Evolutionary conservation across 2,329 filamentous ascomycete species (phyloP), one percentile per base, ranked within the genome.

Genomic region (Daldinia eschscholtzii): DNA sequence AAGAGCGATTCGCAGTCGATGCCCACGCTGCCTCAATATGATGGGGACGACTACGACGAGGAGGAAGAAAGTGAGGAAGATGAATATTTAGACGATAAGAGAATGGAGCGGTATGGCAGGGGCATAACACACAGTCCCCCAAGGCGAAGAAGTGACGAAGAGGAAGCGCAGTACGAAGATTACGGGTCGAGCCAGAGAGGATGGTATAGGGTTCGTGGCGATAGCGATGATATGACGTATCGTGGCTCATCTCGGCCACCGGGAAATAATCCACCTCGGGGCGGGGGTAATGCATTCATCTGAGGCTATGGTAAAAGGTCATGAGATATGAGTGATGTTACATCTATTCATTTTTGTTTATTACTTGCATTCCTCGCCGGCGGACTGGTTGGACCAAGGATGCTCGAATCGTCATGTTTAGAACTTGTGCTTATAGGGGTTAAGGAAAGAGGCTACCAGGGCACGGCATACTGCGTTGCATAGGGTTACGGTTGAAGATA

Each of bases 1-100:
- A 91, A 91, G 73, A 91, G 92, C 28, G 91, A 93, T 76, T 83
- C 80, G 6, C 76, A 75, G 23, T 77, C 78, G 18, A 72, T 77
- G 72, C 78, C 81, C 7, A 69, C 74, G 13, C 72, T 81, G 30
- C 80, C 78, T 6, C 77, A 75, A 10, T 82, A 80, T 58, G 79
- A 81, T 42, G 78, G 79, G 39, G 78, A 79, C 41, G 74, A 79
- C 1, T 78, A 80, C 6, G 78, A 78, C 6, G 68, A 76, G 1
- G 76, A 76, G 18, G 74, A 76, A 37, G 76, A 78, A 33, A 73
- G 73, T 26, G 76, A 76, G 39, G 65, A 72, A n/a, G 62, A 70
- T 64, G 18, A 70, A 15, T 77, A 76, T 41, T 52, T 67, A 5
- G 77, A 80, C 28, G 76, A 78, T 39, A 79, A 79, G 70, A 66